These are phyloP conservation scores for Zopfia rhizophila DNA, from an alignment of 2,329 filamentous ascomycete genomes.

Conservation along the genomic window DNA sequence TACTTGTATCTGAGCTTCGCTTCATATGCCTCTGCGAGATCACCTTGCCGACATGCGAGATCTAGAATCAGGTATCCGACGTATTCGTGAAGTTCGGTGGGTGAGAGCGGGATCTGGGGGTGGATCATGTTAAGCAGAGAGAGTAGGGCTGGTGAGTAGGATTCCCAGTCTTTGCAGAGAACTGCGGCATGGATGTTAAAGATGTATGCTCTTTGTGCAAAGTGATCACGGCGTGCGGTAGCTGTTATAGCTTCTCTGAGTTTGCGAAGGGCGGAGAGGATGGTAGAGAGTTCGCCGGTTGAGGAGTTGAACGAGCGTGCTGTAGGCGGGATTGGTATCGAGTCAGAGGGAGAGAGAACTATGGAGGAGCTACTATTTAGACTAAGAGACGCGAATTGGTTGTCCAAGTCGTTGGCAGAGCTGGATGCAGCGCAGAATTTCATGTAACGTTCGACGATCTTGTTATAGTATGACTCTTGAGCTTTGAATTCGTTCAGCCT, in stretches of 20 bases:
- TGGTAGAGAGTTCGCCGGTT: constrained; percentile 71
- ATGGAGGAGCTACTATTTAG: constrained; percentile 19
- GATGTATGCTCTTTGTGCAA: constrained; percentile 88
- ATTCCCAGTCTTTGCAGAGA: constrained; percentile 82
- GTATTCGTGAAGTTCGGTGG: constrained; percentile 80
- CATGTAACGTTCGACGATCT: constrained; percentile 89
- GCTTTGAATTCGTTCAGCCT: constrained; percentile 72
- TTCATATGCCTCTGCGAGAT: constrained; percentile 78
- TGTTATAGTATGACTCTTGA: constrained; percentile 87
- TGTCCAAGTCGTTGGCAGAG: constrained; percentile 76
- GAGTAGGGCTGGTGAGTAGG: constrained; percentile 87
- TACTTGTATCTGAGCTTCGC: constrained; percentile 71
- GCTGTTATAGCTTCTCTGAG: constrained; percentile 90
- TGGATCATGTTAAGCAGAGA: constrained; percentile 81
- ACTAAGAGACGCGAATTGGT: constrained; percentile 75
- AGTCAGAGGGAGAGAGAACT: constrained; percentile 27
- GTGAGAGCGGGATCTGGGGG: constrained; percentile 71
- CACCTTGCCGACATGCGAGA: constrained; percentile 82
- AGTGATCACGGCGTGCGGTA: constrained; percentile 77
- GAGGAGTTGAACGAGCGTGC: constrained; percentile 40
- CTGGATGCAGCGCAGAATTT: constrained; percentile 82
- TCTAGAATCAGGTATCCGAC: constrained; percentile 86
- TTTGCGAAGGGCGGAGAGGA: constrained; percentile 88
- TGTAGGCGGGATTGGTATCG: constrained; percentile 35
- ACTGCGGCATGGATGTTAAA: constrained; percentile 90